Base-by-base conservation (phyloP, 257 asterid species). In the Solanum clarkiae region DNA sequence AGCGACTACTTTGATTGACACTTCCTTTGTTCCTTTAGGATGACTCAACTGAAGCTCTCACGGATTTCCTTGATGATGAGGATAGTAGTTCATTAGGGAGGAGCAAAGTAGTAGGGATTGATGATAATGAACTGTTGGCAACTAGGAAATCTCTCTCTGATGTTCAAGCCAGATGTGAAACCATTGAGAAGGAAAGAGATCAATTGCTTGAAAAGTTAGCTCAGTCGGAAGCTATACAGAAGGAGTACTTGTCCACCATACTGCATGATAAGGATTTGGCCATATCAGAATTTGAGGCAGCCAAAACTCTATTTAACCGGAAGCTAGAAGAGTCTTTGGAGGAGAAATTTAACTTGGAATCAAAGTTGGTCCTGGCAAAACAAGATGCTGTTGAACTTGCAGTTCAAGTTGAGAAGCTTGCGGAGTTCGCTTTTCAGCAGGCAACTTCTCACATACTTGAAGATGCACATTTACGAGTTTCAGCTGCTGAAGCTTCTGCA, bases 361-460 rank as follows among this genome's bases (percentile, higher is more conserved):
- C 90, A 68, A 86, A 85, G 87, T 85, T 89, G 90, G 87, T 87
- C 86, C 90, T 89, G 83, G 91, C 91, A 24, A 87, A 89, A 80
- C 83, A 85, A 60, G 91, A 89, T 86, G 90, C 91, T 68, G 86
- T 89, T 87, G 91, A 89, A 70, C 91, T 89, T 87, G 91, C 91
- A 11, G 90, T 89, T 81, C 91, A 89, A 59, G 90, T 89, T 70
- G 91, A 89, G 86, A 89, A 87, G 84, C 80, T 89, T 88, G 91
- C 90, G 16, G 90, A 85, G 86, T 14, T 84, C 63, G 87, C 91
- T 87, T 89, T 89, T 88, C 91, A 84, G 84, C 91, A 87, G 86
- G 91, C 90, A 10, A 89, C 91, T 40, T 80, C 90, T 70, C 88
- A 89, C 90, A 89, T 89, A 85, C 83, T 89, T 74, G 90, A 87